Evolutionary conservation across 139 green algal species (phyloP), one percentile per base, ranked within the genome.

Genomic region (Micractinium conductrix): DNA sequence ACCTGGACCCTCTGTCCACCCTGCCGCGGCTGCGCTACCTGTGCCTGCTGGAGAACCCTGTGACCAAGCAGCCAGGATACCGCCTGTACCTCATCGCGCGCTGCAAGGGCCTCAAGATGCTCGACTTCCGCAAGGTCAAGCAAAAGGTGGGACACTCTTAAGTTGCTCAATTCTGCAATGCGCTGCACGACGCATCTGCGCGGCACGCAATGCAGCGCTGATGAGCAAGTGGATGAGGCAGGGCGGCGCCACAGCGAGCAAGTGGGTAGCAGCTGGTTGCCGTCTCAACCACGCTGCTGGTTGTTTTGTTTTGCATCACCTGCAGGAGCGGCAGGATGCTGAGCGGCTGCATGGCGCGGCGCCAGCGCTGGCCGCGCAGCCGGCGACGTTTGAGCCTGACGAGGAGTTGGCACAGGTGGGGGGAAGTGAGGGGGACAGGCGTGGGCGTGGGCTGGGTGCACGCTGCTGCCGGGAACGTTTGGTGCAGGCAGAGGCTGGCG

Each of bases 41-140:
- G 10, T 96, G 91, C 74, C 88, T 99, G 53, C 42, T 97, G 42
- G 97, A 96, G 85, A 99, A 99, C 84, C 92, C 93, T 4, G 94
- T 99, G 16, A 87, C 92, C 1, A 94, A 94, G 72, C 93, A 75
- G 62, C 78, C 78, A 10, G n/a, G 33, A 12, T 89, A 81, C 89
- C 95, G 95, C 85, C 78, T 98, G 74, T 99, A 98, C 81, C 85
- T 95, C 6, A 94, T 99, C 67, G 89, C 91, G 74, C 91, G 88
- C 40, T 91, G 95, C 67, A 93, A 92, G 14, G 58, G 88, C 26
- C 85, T 99, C 33, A 98, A 97, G 81, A 82, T 97, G 48, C 86
- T 99, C 53, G 96, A 99, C 90, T 99, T 98, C 87, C 90, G 90
- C 43, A 98, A 97, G 81, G 93, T 99, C 35, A 99, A 98, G 79